Percentiles rank a stretch among this genome's conserved stretches.
Evolutionary conservation across 768 basidiomycete genomes (phyloP).

Genomic region (Antrodiella citrinella): DNA sequence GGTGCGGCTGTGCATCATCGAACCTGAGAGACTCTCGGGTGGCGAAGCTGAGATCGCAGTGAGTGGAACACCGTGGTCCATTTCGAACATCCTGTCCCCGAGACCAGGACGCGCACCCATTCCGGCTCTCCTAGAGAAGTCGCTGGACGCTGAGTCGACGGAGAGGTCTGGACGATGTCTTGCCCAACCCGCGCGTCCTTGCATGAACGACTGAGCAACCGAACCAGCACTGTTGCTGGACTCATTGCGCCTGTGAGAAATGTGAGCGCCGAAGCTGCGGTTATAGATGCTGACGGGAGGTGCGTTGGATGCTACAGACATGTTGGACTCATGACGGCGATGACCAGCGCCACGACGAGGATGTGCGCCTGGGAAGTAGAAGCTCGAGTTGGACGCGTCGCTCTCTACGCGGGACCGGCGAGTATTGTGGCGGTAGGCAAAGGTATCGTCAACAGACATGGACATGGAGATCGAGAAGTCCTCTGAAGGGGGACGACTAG

Average conservation of each 20-base stretch:
- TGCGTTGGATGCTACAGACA: constrained; percentile 45
- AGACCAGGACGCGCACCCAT: constrained; percentile 63
- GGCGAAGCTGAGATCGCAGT: constrained; percentile 63
- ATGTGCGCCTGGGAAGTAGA: constrained; percentile 42
- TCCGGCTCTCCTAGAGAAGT: constrained; percentile 40
- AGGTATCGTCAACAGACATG: constrained; percentile 58
- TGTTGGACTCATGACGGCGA: constrained; percentile 46
- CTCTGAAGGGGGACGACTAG: constrained; percentile 51
- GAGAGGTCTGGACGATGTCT: constrained; percentile 50
- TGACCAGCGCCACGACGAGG: constrained; percentile 37
- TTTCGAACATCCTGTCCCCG: constrained; percentile 86
- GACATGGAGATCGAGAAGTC: constrained; percentile 51
- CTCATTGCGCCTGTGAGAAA: constrained; percentile 37
- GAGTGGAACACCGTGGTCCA: constrained; percentile 45
- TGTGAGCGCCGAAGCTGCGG: constrained; percentile 41
- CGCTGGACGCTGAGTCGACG: constrained; percentile 58
- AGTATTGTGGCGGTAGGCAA: constrained; percentile 44
- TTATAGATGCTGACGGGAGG: constrained; percentile 73
- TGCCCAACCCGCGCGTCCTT: constrained; percentile 52
- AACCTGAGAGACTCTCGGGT: constrained; percentile 28
- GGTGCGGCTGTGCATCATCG: constrained; percentile 18
- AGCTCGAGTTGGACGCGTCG: constrained; percentile 54
- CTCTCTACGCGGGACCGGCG: constrained; percentile 57
- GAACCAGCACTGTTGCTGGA: constrained; percentile 55
- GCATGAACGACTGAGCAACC: constrained; percentile 44